Base-by-base conservation (phyloP, 352 stramenopile species). In the Aphanomyces stellatus region DNA sequence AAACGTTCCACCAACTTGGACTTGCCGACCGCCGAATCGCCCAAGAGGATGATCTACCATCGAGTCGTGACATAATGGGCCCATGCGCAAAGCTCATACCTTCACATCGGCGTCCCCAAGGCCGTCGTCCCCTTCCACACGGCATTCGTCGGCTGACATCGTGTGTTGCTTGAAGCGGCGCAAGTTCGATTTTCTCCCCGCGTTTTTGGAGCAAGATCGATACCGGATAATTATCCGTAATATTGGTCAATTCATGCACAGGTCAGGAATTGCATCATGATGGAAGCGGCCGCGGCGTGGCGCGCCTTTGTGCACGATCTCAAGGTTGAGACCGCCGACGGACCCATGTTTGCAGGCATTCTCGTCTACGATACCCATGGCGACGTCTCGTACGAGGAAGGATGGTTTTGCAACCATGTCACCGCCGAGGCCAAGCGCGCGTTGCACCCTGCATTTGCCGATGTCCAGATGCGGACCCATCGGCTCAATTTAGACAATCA, bases 1-100 rank as follows among this genome's bases (percentile, higher is more conserved):
- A 95, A 98, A 46, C 93, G 80, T 71, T 98, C 95, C 37, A 98
- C 88, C 28, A 98, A 79, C 75, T 98, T 98, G 37, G 85, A 96
- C 77, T 98, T 98, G 48, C 95, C 95, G 30, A 98, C 93, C 7
- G 93, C 95, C 64, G 89, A 97, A 72, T 98, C 95, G 7, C 93
- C 93, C 40, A 98, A 73, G 53, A 98, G 73, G 69, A 98, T 98
- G 61, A 97, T 78, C 82, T 97, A 87, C 10, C 84, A 7, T 27
- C 19, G 35, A 3, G 25, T 28, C 43, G 24, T n/a, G 28, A 7
- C 27, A 17, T 10, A 4, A 19, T 17, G 28, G n/a, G 11, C 15
- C 25, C 46, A 53, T 53, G 13, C 10, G 46, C 17, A 53, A n/a
- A n/a, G 13, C 19, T 53, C 25, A 31, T 51, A 64, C 55, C 55